These are phyloP conservation scores for Epipyxis sp. DNA, from an alignment of 108 stramenopile species.

Conservation along the genomic window DNA sequence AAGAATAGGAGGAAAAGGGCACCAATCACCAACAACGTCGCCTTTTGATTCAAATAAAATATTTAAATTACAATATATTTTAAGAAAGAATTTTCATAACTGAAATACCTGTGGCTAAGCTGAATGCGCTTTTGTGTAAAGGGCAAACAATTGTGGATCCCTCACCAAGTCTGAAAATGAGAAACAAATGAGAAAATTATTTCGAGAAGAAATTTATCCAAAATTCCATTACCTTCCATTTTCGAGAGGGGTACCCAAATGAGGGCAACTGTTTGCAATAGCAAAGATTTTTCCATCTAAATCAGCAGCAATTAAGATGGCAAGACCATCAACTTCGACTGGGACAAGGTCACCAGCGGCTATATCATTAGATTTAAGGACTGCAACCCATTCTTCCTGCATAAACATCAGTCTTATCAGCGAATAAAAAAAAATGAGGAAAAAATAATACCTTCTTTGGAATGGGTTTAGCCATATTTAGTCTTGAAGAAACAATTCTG, in stretches of 20 bases:
- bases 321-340: slow-evolving; percentile 68
- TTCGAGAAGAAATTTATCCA: not conserved
- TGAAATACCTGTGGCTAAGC: slow-evolving; percentile 66
- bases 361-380: slow-evolving; percentile 65
- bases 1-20: slow-evolving; percentile 86
- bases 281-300: slow-evolving; percentile 81
- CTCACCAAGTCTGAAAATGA: slow-evolving; percentile 54
- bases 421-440: too few species aligned
- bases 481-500: too few species aligned
- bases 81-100: not conserved
- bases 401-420: slow-evolving; percentile 6
- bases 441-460: too few species aligned
- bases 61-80: not conserved
- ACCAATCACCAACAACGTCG: slow-evolving; percentile 89
- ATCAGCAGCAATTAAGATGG: slow-evolving; percentile 91
- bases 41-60: not conserved
- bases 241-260: slow-evolving; percentile 92
- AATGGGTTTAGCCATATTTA: too few species aligned
- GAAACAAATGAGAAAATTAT: not conserved
- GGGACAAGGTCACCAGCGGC: slow-evolving; percentile 80
- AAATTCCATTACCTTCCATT: slow-evolving; percentile 67
- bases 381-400: slow-evolving; percentile 51
- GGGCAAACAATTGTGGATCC: slow-evolving; percentile 92
- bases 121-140: slow-evolving; percentile 85
- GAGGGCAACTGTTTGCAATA: slow-evolving; percentile 88